A percentile compares a stretch with the other conserved stretches of the same genome.
Evolutionary conservation across 371 early-diverging fungal species (phyloP).

Genomic region (Syncephalastrum sp.): DNA sequence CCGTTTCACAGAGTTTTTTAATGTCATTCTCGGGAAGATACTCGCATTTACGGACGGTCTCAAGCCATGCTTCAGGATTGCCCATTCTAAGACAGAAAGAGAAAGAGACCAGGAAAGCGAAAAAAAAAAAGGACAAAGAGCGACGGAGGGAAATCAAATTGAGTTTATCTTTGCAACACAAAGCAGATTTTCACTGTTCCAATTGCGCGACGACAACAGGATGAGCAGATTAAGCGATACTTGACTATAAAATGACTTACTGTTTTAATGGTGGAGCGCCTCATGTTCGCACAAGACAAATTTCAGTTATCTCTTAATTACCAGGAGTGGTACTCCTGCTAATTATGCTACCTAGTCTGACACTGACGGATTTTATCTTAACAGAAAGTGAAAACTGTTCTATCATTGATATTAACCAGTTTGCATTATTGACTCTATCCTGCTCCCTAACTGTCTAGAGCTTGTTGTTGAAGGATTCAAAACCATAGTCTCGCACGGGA

Average conservation of each 20-base stretch:
- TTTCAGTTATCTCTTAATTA: too few relatives aligned
- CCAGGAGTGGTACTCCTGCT: too few relatives aligned
- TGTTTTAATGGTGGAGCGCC: not conserved
- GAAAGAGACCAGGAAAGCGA: not conserved
- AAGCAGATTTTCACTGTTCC: too few relatives aligned
- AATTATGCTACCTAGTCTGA: too few relatives aligned
- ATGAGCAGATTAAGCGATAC: too few relatives aligned
- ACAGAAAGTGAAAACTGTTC: too few relatives aligned
- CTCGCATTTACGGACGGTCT: conserved; percentile 75
- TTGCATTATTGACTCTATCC: not conserved
- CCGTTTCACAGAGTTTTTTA: conserved; percentile 94
- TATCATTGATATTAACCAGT: too few relatives aligned
- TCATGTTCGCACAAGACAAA: too few relatives aligned
- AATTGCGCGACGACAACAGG: too few relatives aligned
- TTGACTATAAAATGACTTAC: too few relatives aligned
- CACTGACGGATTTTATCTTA: too few relatives aligned
- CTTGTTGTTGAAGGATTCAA: conserved; percentile 20
- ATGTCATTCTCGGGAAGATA: conserved; percentile 92
- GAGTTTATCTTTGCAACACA: too few relatives aligned
- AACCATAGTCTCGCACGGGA: conserved; percentile 18
- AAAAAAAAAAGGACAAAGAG: not conserved
- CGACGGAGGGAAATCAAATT: not conserved
- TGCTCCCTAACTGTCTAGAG: not conserved
- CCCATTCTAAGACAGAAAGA: conserved; percentile 39
- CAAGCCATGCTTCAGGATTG: conserved; percentile 65